These are phyloP conservation scores for Phoma sp. DNA, from an alignment of 2,329 filamentous ascomycete genomes.

Conservation along the genomic window DNA sequence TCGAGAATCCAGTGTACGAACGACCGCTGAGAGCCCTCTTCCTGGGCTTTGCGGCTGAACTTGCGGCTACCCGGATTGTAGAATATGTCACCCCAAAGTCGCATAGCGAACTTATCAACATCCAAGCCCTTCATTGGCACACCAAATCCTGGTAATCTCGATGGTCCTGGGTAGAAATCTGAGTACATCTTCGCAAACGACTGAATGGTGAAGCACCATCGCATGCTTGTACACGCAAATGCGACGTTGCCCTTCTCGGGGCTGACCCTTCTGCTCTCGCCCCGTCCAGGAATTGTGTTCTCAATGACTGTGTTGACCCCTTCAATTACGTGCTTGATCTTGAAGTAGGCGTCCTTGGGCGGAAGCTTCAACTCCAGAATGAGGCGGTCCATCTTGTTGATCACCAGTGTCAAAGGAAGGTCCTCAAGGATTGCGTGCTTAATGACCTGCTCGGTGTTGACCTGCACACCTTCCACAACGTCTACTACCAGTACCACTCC, in stretches of 20 bases:
- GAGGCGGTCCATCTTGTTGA: conserved; percentile 97
- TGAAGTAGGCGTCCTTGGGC: conserved; percentile 96
- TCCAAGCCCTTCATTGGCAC: conserved; percentile 61
- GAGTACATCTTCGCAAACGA: conserved; percentile 98
- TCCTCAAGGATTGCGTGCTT: conserved; percentile 92
- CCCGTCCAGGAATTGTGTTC: conserved; percentile 79
- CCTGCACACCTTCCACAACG: conserved; percentile 97
- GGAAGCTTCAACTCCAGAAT: conserved; percentile 94
- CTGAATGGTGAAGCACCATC: conserved; percentile 93
- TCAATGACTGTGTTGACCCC: conserved; percentile 97
- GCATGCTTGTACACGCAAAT: conserved; percentile 90
- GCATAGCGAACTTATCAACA: conserved; percentile 77
- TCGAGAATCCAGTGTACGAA: conserved; percentile 96
- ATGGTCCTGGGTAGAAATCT: conserved; percentile 74
- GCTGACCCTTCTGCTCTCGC: conserved; percentile 80
- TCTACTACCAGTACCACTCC: conserved; percentile 94
- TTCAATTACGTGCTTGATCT: conserved; percentile 97
- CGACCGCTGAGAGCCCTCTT: conserved; percentile 79
- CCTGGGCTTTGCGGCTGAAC: conserved; percentile 85
- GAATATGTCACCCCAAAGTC: conserved; percentile 96
- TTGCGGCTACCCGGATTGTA: conserved; percentile 90
- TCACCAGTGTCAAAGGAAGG: conserved; percentile 83
- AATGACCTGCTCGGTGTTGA: conserved; percentile 96
- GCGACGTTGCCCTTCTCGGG: conserved; percentile 98
- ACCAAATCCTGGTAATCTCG: conserved; percentile 42